Base-by-base conservation (phyloP, 345 rosid genomes). In the Populus deltoides region DNA sequence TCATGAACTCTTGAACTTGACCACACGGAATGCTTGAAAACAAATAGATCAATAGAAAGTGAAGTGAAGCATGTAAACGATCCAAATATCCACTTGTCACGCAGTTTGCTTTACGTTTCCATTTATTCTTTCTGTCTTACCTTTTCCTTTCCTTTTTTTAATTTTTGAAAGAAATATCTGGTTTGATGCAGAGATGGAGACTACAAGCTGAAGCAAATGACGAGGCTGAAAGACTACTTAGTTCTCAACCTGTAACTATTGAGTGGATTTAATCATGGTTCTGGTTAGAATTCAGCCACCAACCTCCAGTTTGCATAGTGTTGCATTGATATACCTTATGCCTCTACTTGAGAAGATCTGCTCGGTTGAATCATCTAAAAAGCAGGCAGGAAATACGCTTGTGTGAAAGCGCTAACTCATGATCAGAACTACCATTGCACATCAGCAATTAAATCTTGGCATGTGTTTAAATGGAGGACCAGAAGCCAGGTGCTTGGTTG, bases 151-250 rank as follows among this genome's bases (percentile, higher is more conserved):
- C 33, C 12, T 71, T n/a, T 51, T 49, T 63, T 65, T 2, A 25
- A 38, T 7, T 38, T 36, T 31, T 68, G 49, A 35, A 5, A 6
- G 22, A 38, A 20, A 38, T 2, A 22, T 68, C 47, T 62, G 38
- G 11, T 68, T 68, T 74, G 70, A 68, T 33, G 76, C 90, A 96
- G 98, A 90, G 87, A 83, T 96, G 99, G 98, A 92, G 43, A 79
- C 72, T 96, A 29, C 97, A 93, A 85, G 97, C 94, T 45, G 98
- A 93, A 86, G 99, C 98, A 66, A 96, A 92, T 33, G 98, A 93
- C 65, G 98, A 96, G 77, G 98, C 97, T 38, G 97, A 93, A 81
- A 91, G 97, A 86, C 92, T 93, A 57, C 90, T 96, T 62, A 90
- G 89, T 84, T 89, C 94, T 62, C 88, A 89, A 87, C 81, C 87